A percentile compares a stretch with the other conserved stretches of the same genome.
Conservation (phyloP, 768 basidiomycete genomes). For the Clavulina sp. region DNA sequence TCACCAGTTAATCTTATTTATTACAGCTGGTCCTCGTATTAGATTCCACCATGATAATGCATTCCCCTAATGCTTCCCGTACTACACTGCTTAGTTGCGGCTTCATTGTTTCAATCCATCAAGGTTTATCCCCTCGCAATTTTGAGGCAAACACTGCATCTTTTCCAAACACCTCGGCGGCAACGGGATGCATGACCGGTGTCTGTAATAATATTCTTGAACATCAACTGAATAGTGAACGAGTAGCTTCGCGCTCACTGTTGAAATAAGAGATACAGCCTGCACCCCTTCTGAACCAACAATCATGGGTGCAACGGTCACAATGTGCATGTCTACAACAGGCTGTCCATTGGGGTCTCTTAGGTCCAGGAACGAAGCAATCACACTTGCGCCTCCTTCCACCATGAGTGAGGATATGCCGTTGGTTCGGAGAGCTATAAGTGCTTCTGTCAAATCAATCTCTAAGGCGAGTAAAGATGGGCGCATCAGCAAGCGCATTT, state of each 20-base stretch:
- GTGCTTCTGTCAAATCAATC: constrained; percentile 31
- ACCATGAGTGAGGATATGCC: constrained; percentile 75
- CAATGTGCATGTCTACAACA: constrained; percentile 52
- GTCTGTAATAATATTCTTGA: constrained; percentile 11
- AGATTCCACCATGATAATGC: not conserved
- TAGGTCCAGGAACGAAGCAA: constrained; percentile 44
- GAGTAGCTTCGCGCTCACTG: not conserved
- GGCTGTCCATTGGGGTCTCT: constrained; percentile 11
- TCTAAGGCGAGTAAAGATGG: not conserved
- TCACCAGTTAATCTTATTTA: not conserved
- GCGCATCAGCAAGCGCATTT: not conserved
- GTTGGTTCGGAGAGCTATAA: constrained; percentile 33
- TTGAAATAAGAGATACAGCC: constrained; percentile 19
- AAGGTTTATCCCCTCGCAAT: not conserved
- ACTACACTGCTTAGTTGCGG: not conserved
- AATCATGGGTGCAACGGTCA: constrained; percentile 76
- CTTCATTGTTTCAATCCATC: not conserved
- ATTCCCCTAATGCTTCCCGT: not conserved
- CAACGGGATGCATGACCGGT: constrained; percentile 17
- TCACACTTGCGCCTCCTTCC: constrained; percentile 80
- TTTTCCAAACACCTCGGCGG: constrained; percentile 18
- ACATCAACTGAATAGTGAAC: not conserved
- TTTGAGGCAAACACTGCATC: constrained; percentile 18
- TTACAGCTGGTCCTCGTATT: not conserved
- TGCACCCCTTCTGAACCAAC: constrained; percentile 58